Conservation (phyloP, 352 stramenopile genomes). For the Phytopythium boreale region DNA sequence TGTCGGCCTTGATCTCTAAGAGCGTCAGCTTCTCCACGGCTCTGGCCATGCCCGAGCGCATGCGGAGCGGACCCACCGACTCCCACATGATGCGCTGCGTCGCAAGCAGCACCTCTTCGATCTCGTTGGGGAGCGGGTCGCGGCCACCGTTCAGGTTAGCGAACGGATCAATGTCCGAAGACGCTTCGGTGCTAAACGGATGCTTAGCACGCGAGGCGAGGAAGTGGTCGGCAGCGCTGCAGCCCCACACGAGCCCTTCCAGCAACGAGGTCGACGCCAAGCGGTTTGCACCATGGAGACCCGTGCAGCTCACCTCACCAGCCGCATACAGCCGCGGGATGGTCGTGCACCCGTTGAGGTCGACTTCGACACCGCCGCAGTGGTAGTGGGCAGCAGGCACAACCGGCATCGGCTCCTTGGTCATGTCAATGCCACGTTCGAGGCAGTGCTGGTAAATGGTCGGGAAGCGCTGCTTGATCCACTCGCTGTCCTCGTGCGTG, state of each 20-base stretch:
- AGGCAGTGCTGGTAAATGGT: constrained; percentile 85
- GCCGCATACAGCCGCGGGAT: constrained; percentile 88
- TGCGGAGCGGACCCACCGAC: constrained; percentile 90
- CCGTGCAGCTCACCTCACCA: constrained; percentile 93
- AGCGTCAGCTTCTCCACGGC: constrained; percentile 81
- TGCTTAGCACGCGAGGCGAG: constrained; percentile 10
- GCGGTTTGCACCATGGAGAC: constrained; percentile 93
- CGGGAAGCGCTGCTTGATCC: constrained; percentile 84
- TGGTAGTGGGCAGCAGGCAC: constrained; percentile 94
- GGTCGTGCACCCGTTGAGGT: constrained; percentile 82
- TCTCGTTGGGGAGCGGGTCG: constrained; percentile 43
- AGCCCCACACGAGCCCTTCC: constrained; percentile 93
- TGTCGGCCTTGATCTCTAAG: constrained; percentile 73
- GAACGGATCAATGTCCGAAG: constrained; percentile 34
- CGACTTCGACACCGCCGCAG: constrained; percentile 90
- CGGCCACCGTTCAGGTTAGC: constrained; percentile 31
- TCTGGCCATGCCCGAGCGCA: constrained; percentile 57
- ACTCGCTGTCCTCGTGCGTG: constrained; percentile 84
- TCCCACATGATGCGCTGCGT: constrained; percentile 93
- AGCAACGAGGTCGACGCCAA: constrained; percentile 92
- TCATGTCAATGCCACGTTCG: constrained; percentile 89
- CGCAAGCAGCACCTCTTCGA: constrained; percentile 57
- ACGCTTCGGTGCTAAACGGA: constrained; percentile 7
- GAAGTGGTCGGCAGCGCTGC: constrained; percentile 82
- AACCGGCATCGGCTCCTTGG: constrained; percentile 85